Evolutionary conservation across 495 filamentous ascomycete species (phyloP).

Genomic region (Astrocystis sublimbata): DNA sequence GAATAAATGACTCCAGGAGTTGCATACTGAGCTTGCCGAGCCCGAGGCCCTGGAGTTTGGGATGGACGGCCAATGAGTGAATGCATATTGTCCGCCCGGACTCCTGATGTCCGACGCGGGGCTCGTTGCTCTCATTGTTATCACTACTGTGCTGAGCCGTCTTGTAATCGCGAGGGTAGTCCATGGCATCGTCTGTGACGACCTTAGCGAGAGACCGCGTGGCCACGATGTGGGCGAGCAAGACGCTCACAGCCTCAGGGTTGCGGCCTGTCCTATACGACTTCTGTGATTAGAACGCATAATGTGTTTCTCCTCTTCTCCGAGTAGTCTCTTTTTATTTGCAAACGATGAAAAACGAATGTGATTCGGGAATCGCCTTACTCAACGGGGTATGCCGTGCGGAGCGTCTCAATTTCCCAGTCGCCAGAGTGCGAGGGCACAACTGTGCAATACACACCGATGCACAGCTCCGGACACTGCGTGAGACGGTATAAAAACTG

Average conservation of each 20-base stretch:
- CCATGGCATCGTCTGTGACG: constrained; percentile 80
- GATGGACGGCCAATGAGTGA: constrained; percentile 79
- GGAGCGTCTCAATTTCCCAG: constrained; percentile 51
- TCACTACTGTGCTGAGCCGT: constrained; percentile 21
- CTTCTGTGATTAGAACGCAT: background rate
- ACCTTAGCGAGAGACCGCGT: constrained; percentile 61
- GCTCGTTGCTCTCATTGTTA: constrained; percentile 18
- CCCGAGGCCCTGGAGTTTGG: constrained; percentile 70
- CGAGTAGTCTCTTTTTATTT: no score
- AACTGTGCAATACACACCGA: constrained; percentile 75
- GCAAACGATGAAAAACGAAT: background rate
- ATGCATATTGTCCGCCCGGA: constrained; percentile 71
- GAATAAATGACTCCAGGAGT: no score
- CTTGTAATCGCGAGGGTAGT: constrained; percentile 65
- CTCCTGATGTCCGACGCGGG: constrained; percentile 62
- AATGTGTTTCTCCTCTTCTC: no score
- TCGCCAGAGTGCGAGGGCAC: constrained; percentile 45
- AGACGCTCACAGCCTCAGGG: constrained; percentile 55
- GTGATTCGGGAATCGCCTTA: background rate
- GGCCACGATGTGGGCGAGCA: constrained; percentile 82
- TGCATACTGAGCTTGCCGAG: constrained; percentile 73
- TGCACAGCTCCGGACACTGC: constrained; percentile 72
- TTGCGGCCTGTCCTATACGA: constrained; percentile 38
- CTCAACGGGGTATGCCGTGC: constrained; percentile 47
- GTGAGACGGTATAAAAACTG: constrained; percentile 83